phyloP scores from a whole-genome alignment of 768 basidiomycete species.

The Infundibulicybe gibba region DNA sequence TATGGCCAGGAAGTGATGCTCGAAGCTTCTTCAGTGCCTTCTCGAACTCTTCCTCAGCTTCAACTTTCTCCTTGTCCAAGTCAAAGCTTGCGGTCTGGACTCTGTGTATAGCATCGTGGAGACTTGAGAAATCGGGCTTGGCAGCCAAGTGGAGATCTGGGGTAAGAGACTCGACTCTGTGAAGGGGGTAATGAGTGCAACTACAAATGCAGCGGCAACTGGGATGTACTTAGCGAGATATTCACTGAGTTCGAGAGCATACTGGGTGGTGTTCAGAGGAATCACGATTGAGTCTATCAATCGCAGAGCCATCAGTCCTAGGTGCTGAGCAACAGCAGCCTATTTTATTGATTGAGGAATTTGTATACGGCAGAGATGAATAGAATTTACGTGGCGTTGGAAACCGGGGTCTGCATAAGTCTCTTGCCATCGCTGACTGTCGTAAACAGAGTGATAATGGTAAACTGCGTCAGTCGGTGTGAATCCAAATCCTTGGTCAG shows the following conservation, averaged over 20 bases:
- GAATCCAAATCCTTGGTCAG: constrained; percentile 35
- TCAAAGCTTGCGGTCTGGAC: constrained; percentile 48
- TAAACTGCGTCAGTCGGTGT: constrained; percentile 59
- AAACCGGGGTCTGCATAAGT: constrained; percentile 75
- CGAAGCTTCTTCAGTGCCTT: constrained; percentile 32
- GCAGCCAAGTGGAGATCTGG: constrained; percentile 11
- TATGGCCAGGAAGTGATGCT: constrained; percentile 2
- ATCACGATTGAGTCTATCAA: constrained; percentile 61
- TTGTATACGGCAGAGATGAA: neutral
- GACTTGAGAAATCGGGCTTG: constrained; percentile 32
- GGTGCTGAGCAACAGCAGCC: constrained; percentile 64
- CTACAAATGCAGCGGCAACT: neutral
- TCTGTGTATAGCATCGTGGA: constrained; percentile 42
- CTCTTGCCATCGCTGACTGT: constrained; percentile 70
- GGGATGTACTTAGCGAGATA: constrained; percentile 55
- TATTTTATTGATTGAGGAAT: constrained; percentile 14
- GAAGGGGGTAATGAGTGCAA: neutral
- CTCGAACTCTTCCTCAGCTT: constrained; percentile 50
- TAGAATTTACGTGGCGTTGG: constrained; percentile 56
- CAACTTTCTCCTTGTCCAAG: constrained; percentile 56
- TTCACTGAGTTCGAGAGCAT: constrained; percentile 58
- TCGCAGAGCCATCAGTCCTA: constrained; percentile 63
- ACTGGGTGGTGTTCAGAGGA: constrained; percentile 77
- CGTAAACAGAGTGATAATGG: constrained; percentile 79
- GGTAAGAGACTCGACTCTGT: constrained; percentile 50